phyloP scores from a whole-genome alignment of 495 filamentous ascomycete species.

The Neurospora cerealis region DNA sequence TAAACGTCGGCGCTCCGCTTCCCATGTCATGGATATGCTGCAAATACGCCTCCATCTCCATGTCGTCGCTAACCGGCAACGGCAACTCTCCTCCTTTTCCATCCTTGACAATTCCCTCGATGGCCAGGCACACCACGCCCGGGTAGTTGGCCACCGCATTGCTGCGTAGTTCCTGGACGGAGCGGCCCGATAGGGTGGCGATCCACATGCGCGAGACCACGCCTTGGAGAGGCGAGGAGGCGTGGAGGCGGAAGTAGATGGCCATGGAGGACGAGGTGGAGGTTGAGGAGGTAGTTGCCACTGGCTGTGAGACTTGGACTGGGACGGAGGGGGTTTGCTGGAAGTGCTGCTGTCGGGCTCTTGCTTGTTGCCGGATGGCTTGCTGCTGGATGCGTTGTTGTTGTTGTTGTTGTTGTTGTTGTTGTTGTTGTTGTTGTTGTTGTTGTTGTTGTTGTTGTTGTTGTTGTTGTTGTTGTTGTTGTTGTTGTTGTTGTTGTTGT shows the following conservation, averaged over 20 bases:
- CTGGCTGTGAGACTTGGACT: not conserved
- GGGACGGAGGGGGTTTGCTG: not conserved
- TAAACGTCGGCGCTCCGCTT: constrained; percentile 52
- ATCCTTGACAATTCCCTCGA: constrained; percentile 59
- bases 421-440: constrained; percentile 1
- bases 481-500: constrained; percentile 4
- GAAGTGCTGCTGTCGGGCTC: not conserved
- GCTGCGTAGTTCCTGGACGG: constrained; percentile 45
- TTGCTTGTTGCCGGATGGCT: not conserved
- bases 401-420: constrained; percentile 1
- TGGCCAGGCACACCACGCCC: constrained; percentile 41
- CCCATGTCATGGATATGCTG: constrained; percentile 46
- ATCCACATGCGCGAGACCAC: constrained; percentile 48
- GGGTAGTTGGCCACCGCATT: constrained; percentile 48
- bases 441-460: constrained; percentile 2
- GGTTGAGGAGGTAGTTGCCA: not conserved
- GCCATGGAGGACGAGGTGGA: constrained; percentile 27
- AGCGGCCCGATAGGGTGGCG: constrained; percentile 42
- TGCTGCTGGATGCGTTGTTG: not conserved
- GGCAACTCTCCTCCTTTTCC: not conserved
- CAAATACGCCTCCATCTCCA: not conserved
- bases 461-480: not conserved
- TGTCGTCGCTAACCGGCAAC: not conserved
- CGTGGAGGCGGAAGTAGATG: constrained; percentile 56
- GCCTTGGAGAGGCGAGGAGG: constrained; percentile 38